A percentile compares a stretch with the other conserved stretches of the same genome.
phyloP scores from a whole-genome alignment of 2,329 filamentous ascomycete genomes.

The Pezicula radicicola region DNA sequence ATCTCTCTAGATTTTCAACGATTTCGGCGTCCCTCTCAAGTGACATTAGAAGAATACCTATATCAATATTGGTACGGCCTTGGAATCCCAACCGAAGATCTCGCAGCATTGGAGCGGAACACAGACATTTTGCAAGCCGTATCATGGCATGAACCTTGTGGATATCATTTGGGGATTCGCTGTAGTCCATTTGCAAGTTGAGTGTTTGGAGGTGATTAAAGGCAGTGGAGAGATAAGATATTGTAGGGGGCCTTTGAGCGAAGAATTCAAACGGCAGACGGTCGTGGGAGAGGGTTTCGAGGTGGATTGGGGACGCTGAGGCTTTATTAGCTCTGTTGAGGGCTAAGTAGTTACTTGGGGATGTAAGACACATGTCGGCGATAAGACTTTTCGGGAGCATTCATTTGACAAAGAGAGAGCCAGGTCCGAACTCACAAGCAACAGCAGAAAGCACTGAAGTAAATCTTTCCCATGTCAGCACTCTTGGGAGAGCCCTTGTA shows the following conservation, averaged over 20 bases:
- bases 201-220: slow-evolving; percentile 15
- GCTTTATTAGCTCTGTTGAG: background rate
- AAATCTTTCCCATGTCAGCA: slow-evolving; percentile 18
- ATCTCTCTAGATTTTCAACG: slow-evolving; percentile 3
- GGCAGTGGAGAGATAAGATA: slow-evolving; percentile 10
- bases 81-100: slow-evolving; percentile 14
- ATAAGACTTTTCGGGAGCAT: too few relatives aligned
- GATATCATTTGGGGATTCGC: slow-evolving; percentile 13
- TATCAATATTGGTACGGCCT: slow-evolving; percentile 14
- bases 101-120: slow-evolving; percentile 10
- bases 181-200: slow-evolving; percentile 17
- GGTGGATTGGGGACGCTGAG: background rate
- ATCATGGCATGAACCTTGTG: slow-evolving; percentile 11
- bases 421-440: background rate
- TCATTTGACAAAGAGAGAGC: too few relatives aligned
- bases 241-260: slow-evolving; percentile 11
- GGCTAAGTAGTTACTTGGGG: background rate
- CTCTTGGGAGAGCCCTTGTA: slow-evolving; percentile 16
- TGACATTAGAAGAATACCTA: slow-evolving; percentile 9
- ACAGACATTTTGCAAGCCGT: slow-evolving; percentile 14
- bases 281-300: slow-evolving; percentile 21
- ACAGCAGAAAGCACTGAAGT: slow-evolving; percentile 15
- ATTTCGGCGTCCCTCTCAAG: background rate
- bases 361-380: too few relatives aligned
- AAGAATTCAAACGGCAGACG: slow-evolving; percentile 27